Percentiles rank a stretch among this genome's conserved stretches.
These are phyloP conservation scores for Lepiota subincarnata DNA, from an alignment of 768 basidiomycete species.

Conservation along the genomic window DNA sequence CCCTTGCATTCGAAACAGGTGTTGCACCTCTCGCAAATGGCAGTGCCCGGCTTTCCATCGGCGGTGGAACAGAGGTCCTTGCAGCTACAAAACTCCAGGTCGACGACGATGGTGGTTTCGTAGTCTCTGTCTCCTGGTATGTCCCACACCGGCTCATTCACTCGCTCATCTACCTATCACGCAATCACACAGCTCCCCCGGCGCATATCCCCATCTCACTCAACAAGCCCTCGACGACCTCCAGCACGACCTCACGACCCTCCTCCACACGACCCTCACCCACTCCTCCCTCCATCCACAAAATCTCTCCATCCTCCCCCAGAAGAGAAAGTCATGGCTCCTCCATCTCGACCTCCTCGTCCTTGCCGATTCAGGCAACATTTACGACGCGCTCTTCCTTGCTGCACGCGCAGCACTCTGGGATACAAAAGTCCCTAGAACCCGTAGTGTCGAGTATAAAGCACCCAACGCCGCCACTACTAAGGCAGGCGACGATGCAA, in stretches of 20 bases:
- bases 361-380: conserved; percentile 68
- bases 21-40: conserved; percentile 81
- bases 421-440: conserved; percentile 76
- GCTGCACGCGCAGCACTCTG: conserved; percentile 74
- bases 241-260: conserved; percentile 62
- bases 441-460: conserved; percentile 65
- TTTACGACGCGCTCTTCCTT: conserved; percentile 74
- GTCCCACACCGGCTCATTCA: conserved; percentile 23
- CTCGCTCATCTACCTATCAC: neutral
- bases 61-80: conserved; percentile 73
- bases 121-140: conserved; percentile 75
- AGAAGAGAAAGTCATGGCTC: conserved; percentile 46
- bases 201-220: conserved; percentile 71
- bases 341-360: conserved; percentile 71
- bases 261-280: conserved; percentile 59
- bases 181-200: conserved; percentile 55
- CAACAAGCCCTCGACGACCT: conserved; percentile 67
- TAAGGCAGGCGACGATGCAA: conserved; percentile 39
- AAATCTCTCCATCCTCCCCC: conserved; percentile 47
- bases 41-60: conserved; percentile 73
- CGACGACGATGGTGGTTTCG: conserved; percentile 36
- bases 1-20: conserved; percentile 71
- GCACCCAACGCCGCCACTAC: conserved; percentile 26
- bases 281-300: conserved; percentile 61
- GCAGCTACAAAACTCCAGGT: conserved; percentile 56